Evolutionary conservation across 495 filamentous ascomycete species (phyloP), one percentile per base, ranked within the genome.

Genomic region (Lasiosphaeria miniovina): DNA sequence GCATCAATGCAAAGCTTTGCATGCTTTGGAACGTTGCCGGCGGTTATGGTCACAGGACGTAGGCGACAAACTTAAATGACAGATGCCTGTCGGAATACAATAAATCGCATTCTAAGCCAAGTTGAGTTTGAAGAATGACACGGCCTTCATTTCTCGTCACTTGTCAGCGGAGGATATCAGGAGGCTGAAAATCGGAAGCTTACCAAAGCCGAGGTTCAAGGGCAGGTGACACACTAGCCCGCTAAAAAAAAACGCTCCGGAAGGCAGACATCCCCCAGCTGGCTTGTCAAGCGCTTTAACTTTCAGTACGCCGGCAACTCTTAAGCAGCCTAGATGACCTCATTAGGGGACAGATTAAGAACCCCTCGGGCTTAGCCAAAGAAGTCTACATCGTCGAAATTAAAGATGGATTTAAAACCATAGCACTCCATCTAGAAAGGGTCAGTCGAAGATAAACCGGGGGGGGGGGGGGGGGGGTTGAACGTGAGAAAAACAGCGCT

Each of bases 361-460:
- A 4, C 50, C 1, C 17, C 50, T 36, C 50, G 36, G n/a, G 12
- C n/a, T 50, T 64, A 51, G 12, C 69, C 51, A 43, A 72, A 69
- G 12, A 64, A 66, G 41, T 66, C 67, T 2, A 66, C 59, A 35
- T 65, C 61, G 32, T 65, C 58, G 14, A 65, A 57, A 54, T 70
- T 66, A 32, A 69, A 69, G 55, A 69, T 68, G 56, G 67, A 69
- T 53, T 58, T 49, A 32, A 68, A 68, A 7, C 69, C 67, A 11
- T 62, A 53, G 9, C 56, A 35, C 7, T 59, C 45, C 5, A 38
- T 10, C 67, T 65, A 36, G 12, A 4, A 5, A 38, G 3, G 31
- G 9, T 63, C 36, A 67, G 55, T 24, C 24, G 2, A 33, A 41
- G 3, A 36, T 1, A 6, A 34, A 54, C 31, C 2, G 1, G 43